Conservation (phyloP, 306 rosid species). For the Adenanthera pavonina region DNA sequence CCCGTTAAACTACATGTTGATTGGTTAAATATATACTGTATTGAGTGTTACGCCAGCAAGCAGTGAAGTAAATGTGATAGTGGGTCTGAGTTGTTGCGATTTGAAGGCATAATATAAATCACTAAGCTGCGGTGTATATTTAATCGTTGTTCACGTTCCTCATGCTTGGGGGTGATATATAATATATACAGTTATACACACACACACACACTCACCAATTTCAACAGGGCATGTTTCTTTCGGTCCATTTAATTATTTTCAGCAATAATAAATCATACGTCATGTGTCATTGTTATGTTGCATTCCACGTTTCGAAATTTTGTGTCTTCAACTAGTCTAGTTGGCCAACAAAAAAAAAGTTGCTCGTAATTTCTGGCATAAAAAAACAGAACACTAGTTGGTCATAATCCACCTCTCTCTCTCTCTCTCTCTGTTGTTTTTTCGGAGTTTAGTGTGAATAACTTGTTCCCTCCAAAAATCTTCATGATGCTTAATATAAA, state of each 20-base stretch:
- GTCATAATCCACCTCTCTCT: not conserved
- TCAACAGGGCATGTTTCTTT: not conserved
- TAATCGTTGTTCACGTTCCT: constrained; percentile 12
- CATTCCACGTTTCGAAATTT: constrained; percentile 9
- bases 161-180: constrained; percentile 14
- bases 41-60: too few relatives aligned
- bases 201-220: too few relatives aligned
- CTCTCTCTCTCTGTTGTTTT: too few relatives aligned
- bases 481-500: too few relatives aligned
- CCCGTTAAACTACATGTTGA: too few relatives aligned
- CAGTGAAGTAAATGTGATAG: too few relatives aligned
- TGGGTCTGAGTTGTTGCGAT: not conserved
- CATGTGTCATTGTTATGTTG: not conserved
- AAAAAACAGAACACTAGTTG: too few relatives aligned
- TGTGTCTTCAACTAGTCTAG: not conserved
- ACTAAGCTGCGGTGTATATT: not conserved
- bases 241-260: not conserved
- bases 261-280: not conserved
- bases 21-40: too few relatives aligned
- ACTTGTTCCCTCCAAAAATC: too few relatives aligned
- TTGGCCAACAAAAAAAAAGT: too few relatives aligned
- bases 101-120: not conserved
- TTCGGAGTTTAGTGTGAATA: too few relatives aligned
- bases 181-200: too few relatives aligned
- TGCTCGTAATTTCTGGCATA: not conserved